Evolutionary conservation across 2,329 filamentous ascomycete species (phyloP).

Genomic region (Fusarium sp.): DNA sequence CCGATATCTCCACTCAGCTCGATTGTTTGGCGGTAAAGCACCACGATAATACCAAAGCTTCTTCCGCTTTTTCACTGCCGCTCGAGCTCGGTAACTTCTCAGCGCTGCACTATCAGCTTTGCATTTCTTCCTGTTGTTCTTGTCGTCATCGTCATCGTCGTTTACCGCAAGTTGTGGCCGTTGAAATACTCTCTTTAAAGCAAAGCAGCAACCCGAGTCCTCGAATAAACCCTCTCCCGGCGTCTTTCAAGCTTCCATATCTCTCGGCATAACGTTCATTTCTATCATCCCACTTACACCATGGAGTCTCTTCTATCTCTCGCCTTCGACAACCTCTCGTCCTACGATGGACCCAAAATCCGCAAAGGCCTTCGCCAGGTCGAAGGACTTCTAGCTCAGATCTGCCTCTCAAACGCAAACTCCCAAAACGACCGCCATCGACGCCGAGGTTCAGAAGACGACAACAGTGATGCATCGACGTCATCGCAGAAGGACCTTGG

Average conservation of each 20-base stretch:
- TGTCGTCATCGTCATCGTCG: conserved; percentile 5
- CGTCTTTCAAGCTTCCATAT: conserved; percentile 7
- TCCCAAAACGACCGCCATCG: conserved; percentile 42
- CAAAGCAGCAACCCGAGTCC: background rate
- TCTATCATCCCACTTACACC: conserved; percentile 6
- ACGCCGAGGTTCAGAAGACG: conserved; percentile 47
- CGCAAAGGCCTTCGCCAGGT: conserved; percentile 94
- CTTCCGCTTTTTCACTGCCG: conserved; percentile 5
- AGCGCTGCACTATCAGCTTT: conserved; percentile 8
- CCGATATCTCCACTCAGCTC: conserved; percentile 23
- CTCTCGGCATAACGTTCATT: conserved; percentile 19
- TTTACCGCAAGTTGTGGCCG: conserved; percentile 5
- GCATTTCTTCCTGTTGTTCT: conserved; percentile 24
- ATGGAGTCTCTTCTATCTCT: conserved; percentile 95
- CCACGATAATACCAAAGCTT: conserved; percentile 3
- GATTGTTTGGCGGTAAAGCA: conserved; percentile 25
- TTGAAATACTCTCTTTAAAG: conserved; percentile 18
- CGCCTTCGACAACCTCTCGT: conserved; percentile 96
- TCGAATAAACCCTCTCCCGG: conserved; percentile 11
- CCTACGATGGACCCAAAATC: conserved; percentile 89
- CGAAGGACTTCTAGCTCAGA: conserved; percentile 92
- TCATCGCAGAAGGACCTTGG: conserved; percentile 71
- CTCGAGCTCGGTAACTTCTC: conserved; percentile 16
- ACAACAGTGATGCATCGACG: conserved; percentile 56
- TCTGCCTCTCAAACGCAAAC: conserved; percentile 81